Percentiles rank a stretch among this genome's conserved stretches.
phyloP scores from a whole-genome alignment of 352 stramenopile species.

The Phytophthora foliorum region DNA sequence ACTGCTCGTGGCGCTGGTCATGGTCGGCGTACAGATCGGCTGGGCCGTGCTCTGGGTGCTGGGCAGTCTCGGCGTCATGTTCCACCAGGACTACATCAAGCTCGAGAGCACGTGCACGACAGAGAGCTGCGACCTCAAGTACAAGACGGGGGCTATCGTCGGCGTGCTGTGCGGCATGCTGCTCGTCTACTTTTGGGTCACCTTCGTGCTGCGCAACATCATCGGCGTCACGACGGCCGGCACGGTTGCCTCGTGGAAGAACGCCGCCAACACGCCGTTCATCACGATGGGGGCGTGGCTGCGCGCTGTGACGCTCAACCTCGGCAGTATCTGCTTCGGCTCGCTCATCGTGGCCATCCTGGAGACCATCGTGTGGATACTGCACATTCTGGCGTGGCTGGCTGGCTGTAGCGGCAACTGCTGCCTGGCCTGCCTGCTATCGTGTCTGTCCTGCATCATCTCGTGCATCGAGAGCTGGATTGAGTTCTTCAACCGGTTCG shows the following conservation, averaged over 20 bases:
- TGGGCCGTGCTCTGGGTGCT: conserved; percentile 92
- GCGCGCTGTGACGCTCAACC: conserved; percentile 87
- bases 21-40: conserved; percentile 86
- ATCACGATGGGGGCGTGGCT: conserved; percentile 82
- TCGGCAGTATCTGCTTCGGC: conserved; percentile 95
- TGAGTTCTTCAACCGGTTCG: conserved; percentile 93
- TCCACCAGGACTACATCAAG: conserved; percentile 76
- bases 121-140: conserved; percentile 58
- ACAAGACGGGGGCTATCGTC: conserved; percentile 58
- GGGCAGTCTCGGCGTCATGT: conserved; percentile 85
- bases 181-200: conserved; percentile 95
- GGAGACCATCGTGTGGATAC: conserved; percentile 78
- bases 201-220: conserved; percentile 89
- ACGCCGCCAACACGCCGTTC: conserved; percentile 72
- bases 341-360: conserved; percentile 93
- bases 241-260: conserved; percentile 93
- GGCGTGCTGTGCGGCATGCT: conserved; percentile 89
- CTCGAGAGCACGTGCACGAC: conserved; percentile 60
- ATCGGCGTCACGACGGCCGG: conserved; percentile 91
- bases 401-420: conserved; percentile 78
- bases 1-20: conserved; percentile 83
- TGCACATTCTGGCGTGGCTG: conserved; percentile 74
- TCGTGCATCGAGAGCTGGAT: conserved; percentile 85
- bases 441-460: conserved; percentile 81
- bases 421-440: conserved; percentile 72